A percentile compares a stretch with the other conserved stretches of the same genome.
Conservation (phyloP, 805 yeast species). For the Saturnispora galanensis region DNA sequence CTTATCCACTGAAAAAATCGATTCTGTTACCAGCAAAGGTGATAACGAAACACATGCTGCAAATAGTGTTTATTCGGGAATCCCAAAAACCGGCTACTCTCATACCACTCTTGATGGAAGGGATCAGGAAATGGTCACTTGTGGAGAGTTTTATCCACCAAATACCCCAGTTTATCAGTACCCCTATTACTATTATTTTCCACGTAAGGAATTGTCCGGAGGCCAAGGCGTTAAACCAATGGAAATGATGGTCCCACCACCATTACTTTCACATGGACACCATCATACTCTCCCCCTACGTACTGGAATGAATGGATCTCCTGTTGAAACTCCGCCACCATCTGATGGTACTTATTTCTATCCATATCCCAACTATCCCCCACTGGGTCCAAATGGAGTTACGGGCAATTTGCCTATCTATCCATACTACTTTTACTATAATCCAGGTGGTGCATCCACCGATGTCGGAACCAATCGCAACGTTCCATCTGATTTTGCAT, state of each 20-base stretch:
- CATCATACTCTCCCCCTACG: too few species aligned
- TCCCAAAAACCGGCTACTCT: conserved; percentile 23
- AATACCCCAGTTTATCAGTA: conserved; percentile 14
- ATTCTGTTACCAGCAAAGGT: conserved; percentile 10
- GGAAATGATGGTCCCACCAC: not conserved
- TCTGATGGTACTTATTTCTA: conserved; percentile 19
- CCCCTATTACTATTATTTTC: conserved; percentile 24
- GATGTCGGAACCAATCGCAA: not conserved
- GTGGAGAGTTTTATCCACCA: conserved; percentile 4
- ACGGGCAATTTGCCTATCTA: conserved; percentile 17
- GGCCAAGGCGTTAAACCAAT: not conserved
- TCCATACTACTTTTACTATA: conserved; percentile 26
- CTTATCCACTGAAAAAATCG: conserved; percentile 8
- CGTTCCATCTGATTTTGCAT: not conserved
- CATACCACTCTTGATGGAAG: conserved; percentile 22
- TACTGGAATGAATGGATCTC: not conserved
- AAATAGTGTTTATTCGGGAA: conserved; percentile 23
- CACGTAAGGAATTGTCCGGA: conserved; percentile 16
- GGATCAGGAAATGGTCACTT: conserved; percentile 8
- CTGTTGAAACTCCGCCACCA: conserved; percentile 12
- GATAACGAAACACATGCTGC: conserved; percentile 19
- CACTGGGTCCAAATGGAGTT: conserved; percentile 9
- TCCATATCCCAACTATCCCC: conserved; percentile 22
- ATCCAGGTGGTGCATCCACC: conserved; percentile 12
- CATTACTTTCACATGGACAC: conserved; percentile 7